A percentile compares a stretch with the other conserved stretches of the same genome.
These are phyloP conservation scores for Eleusine coracana DNA, from an alignment of 176 grass and related monocot species.

Conservation along the genomic window DNA sequence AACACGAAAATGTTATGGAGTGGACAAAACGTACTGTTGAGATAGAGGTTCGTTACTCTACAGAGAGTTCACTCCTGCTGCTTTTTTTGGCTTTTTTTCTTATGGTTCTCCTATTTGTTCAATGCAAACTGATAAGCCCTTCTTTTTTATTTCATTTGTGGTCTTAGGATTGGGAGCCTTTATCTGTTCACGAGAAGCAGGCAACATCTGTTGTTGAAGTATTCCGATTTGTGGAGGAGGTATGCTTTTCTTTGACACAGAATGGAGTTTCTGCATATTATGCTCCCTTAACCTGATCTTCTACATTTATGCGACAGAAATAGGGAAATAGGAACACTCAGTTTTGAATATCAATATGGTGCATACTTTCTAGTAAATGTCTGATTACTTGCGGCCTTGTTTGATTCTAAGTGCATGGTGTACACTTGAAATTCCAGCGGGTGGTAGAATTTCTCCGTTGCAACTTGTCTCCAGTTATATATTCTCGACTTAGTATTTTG, in stretches of 20 bases:
- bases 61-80: slow-evolving; percentile 30
- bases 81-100: neutral
- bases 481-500: neutral
- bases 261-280: slow-evolving; percentile 17
- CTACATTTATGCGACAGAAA: neutral
- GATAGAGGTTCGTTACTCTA: slow-evolving; percentile 71
- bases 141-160: slow-evolving; percentile 27
- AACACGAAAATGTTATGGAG: slow-evolving; percentile 84
- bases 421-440: slow-evolving; percentile 2
- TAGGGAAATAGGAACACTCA: neutral
- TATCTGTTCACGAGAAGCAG: slow-evolving; percentile 72
- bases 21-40: slow-evolving; percentile 83
- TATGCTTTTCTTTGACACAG: slow-evolving; percentile 43
- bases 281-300: neutral
- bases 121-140: slow-evolving; percentile 21
- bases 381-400: slow-evolving; percentile 2
- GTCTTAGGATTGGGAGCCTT: slow-evolving; percentile 73
- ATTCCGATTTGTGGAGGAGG: slow-evolving; percentile 92
- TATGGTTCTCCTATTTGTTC: neutral
- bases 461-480: neutral
- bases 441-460: slow-evolving; percentile 13
- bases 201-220: slow-evolving; percentile 83
- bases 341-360: slow-evolving; percentile 26
- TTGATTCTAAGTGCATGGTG: slow-evolving; percentile 18
- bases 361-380: slow-evolving; percentile 23